Percentiles rank a stretch among this genome's conserved stretches.
phyloP scores from a whole-genome alignment of 2,329 filamentous ascomycete species.

The Epichloe hybrida region DNA sequence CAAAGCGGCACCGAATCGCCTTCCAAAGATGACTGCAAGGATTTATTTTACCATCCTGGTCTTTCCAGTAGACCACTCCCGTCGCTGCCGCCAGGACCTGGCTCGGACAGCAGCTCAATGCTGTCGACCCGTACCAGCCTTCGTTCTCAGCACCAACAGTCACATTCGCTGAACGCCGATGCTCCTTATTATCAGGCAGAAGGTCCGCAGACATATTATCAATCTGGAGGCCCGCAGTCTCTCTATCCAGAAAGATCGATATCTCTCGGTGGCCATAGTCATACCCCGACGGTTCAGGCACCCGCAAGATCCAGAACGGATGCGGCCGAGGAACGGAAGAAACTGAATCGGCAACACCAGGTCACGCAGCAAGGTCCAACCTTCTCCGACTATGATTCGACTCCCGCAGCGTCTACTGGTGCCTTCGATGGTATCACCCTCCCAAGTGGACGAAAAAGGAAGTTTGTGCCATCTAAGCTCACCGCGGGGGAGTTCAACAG shows the following conservation, averaged over 20 bases:
- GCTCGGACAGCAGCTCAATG: constrained; percentile 46
- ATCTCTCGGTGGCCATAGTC: constrained; percentile 71
- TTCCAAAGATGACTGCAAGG: constrained; percentile 60
- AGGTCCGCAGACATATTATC: constrained; percentile 37
- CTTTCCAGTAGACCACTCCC: constrained; percentile 52
- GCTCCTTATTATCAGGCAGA: constrained; percentile 26
- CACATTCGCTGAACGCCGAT: constrained; percentile 35
- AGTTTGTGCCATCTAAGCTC: constrained; percentile 76
- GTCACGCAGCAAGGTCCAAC: constrained; percentile 36
- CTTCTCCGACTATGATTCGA: constrained; percentile 44
- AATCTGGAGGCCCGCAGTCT: constrained; percentile 21
- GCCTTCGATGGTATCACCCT: constrained; percentile 75
- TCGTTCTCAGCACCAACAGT: constrained; percentile 34
- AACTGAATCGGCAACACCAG: constrained; percentile 38
- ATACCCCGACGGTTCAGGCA: constrained; percentile 62
- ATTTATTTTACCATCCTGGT: constrained; percentile 88
- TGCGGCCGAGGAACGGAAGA: constrained; percentile 58
- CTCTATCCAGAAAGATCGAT: constrained; percentile 55
- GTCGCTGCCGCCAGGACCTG: constrained; percentile 45
- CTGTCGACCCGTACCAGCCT: constrained; percentile 29
- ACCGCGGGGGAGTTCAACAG: constrained; percentile 70
- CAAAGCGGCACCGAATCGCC: constrained; percentile 53
- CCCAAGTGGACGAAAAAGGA: constrained; percentile 67
- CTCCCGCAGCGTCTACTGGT: constrained; percentile 36
- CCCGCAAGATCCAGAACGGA: constrained; percentile 93